A percentile compares a stretch with the other conserved stretches of the same genome.
Conservation (phyloP, 352 stramenopile genomes). For the Pythium biforme region DNA sequence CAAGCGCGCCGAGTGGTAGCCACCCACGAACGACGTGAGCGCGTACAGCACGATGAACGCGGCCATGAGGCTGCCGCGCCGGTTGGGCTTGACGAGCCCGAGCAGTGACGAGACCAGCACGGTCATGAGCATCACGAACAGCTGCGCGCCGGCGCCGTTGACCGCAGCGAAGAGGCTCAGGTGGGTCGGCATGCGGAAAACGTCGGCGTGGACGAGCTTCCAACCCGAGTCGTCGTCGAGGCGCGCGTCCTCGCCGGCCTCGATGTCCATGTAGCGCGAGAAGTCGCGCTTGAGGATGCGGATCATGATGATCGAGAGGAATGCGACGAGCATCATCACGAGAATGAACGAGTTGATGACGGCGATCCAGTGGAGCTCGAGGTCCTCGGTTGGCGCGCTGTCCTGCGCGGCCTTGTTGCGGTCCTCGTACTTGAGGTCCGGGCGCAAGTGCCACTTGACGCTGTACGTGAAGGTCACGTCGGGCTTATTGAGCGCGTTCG, state of each 20-base stretch:
- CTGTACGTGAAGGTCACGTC: slow-evolving; percentile 94
- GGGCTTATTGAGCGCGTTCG: slow-evolving; percentile 39
- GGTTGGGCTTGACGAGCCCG: slow-evolving; percentile 92
- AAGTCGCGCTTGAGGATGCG: slow-evolving; percentile 98
- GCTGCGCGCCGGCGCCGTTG: slow-evolving; percentile 91
- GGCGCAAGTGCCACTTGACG: slow-evolving; percentile 93
- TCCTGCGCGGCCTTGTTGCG: slow-evolving; percentile 83
- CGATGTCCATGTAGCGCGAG: slow-evolving; percentile 95
- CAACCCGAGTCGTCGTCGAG: slow-evolving; percentile 96
- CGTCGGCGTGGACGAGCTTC: slow-evolving; percentile 97
- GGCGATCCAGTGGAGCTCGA: slow-evolving; percentile 97
- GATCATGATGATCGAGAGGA: slow-evolving; percentile 96
- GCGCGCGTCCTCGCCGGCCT: slow-evolving; percentile 84
- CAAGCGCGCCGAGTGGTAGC: slow-evolving; percentile 90
- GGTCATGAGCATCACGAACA: slow-evolving; percentile 92
- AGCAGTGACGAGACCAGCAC: slow-evolving; percentile 92
- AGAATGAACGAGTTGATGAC: slow-evolving; percentile 99
- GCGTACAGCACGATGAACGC: slow-evolving; percentile 94
- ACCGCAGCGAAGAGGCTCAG: slow-evolving; percentile 91
- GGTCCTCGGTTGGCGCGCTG: slow-evolving; percentile 38
- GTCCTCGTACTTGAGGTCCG: slow-evolving; percentile 86
- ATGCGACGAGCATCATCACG: slow-evolving; percentile 95
- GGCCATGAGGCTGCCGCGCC: slow-evolving; percentile 91
- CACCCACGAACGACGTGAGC: slow-evolving; percentile 91
- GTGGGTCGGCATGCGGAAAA: slow-evolving; percentile 94